These are phyloP conservation scores for Albizia julibrissin DNA, from an alignment of 306 rosid genomes.

Conservation along the genomic window DNA sequence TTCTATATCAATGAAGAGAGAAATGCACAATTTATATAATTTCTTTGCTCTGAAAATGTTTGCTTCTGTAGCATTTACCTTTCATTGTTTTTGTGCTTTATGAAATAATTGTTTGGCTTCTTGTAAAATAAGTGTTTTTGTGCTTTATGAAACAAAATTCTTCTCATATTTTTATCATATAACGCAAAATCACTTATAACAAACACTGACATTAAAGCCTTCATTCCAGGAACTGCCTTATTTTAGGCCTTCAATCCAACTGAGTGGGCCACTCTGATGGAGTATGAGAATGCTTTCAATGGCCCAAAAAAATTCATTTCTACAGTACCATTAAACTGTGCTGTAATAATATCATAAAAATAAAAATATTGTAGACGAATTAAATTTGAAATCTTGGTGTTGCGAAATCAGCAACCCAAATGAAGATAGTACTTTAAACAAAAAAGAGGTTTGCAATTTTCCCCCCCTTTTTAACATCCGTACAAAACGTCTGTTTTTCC, in stretches of 20 bases:
- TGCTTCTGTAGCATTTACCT: not conserved
- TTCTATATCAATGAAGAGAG: not conserved
- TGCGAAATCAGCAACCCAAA: not conserved
- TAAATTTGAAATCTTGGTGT: not conserved
- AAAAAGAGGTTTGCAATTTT: too few relatives aligned
- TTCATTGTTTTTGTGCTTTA: not conserved
- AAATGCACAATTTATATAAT: not conserved
- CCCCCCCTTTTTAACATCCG: not conserved
- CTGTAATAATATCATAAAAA: not conserved
- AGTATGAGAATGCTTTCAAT: not conserved
- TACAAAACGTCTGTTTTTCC: not conserved
- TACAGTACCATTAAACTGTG: too few relatives aligned
- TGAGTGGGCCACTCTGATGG: not conserved
- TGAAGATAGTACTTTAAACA: not conserved
- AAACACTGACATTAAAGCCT: not conserved
- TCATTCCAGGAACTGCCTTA: not conserved
- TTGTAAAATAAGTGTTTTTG: too few relatives aligned
- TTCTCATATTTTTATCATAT: too few relatives aligned
- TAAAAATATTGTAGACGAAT: not conserved
- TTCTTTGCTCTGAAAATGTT: not conserved
- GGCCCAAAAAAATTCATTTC: not conserved
- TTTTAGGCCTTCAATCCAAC: not conserved
- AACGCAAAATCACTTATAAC: too few relatives aligned
- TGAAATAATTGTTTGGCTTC: not conserved
- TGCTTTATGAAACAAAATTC: not conserved